Conservation (phyloP, 2,329 filamentous ascomycete species). For the Claviceps capensis region DNA sequence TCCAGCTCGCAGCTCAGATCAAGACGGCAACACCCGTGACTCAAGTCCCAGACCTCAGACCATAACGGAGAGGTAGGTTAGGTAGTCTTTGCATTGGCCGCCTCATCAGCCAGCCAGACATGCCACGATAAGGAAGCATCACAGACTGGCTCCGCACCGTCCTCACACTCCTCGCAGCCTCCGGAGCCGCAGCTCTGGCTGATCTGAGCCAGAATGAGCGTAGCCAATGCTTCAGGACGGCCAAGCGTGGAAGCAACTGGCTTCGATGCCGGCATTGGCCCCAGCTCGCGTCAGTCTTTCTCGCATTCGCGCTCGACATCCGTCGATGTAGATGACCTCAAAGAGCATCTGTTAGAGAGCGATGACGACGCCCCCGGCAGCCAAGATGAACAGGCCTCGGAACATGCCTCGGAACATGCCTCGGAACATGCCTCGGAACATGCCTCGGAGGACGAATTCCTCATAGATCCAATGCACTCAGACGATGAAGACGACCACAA, state of each 20-base stretch:
- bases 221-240: neutral
- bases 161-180: neutral
- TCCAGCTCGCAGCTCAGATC: too few species aligned
- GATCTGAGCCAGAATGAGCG: slow-evolving; percentile 1
- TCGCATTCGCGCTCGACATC: slow-evolving; percentile 13
- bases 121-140: neutral
- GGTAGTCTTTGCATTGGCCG: too few species aligned
- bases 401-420: slow-evolving; percentile 19
- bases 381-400: slow-evolving; percentile 33
- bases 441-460: slow-evolving; percentile 25
- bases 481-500: slow-evolving; percentile 10
- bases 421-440: slow-evolving; percentile 26
- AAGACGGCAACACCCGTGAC: too few species aligned
- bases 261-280: slow-evolving; percentile 7
- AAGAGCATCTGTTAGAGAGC: slow-evolving; percentile 26
- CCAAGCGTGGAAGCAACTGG: slow-evolving; percentile 11
- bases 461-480: slow-evolving; percentile 40
- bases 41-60: too few species aligned
- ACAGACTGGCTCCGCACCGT: neutral
- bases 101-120: neutral
- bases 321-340: slow-evolving; percentile 11
- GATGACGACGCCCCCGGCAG: slow-evolving; percentile 26
- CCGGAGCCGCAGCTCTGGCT: neutral
- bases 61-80: too few species aligned
- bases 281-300: slow-evolving; percentile 15